Conservation (phyloP, 768 basidiomycete genomes). For the Xanthoconium stramineum region DNA sequence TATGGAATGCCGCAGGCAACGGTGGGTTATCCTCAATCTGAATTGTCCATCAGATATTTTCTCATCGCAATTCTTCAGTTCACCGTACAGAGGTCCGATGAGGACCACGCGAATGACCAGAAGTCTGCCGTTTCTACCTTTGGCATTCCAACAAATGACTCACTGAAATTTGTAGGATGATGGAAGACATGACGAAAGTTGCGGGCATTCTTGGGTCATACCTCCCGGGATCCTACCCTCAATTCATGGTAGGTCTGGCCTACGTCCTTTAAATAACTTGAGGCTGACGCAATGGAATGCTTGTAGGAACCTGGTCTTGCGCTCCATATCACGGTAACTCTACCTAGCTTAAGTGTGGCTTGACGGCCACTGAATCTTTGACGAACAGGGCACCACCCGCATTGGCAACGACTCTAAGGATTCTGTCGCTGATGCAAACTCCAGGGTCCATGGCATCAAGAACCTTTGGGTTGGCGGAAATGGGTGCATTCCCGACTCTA, state of each 20-base stretch:
- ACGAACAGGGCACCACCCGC: background rate
- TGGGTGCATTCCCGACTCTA: background rate
- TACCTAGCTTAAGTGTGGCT: background rate
- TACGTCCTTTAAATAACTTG: background rate
- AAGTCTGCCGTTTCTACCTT: background rate
- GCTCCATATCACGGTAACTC: background rate
- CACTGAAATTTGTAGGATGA: background rate
- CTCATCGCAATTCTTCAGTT: conserved; percentile 5
- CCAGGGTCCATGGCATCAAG: background rate
- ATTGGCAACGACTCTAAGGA: background rate
- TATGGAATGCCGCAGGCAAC: background rate
- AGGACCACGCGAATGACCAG: conserved; percentile 4
- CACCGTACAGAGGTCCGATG: conserved; percentile 17
- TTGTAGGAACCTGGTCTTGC: conserved; percentile 2
- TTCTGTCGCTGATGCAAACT: background rate
- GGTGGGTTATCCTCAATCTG: conserved; percentile 36
- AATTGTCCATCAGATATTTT: background rate
- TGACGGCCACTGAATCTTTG: background rate
- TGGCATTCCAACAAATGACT: background rate
- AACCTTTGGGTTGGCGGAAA: background rate
- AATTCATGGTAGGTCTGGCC: background rate
- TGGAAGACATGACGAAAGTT: conserved; percentile 25
- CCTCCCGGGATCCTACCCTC: conserved; percentile 25
- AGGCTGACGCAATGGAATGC: background rate
- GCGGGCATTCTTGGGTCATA: conserved; percentile 32